Percentiles rank a stretch among this genome's conserved stretches.
Evolutionary conservation across 331 rosid species (phyloP).

Genomic region (Phaseolus coccineus): DNA sequence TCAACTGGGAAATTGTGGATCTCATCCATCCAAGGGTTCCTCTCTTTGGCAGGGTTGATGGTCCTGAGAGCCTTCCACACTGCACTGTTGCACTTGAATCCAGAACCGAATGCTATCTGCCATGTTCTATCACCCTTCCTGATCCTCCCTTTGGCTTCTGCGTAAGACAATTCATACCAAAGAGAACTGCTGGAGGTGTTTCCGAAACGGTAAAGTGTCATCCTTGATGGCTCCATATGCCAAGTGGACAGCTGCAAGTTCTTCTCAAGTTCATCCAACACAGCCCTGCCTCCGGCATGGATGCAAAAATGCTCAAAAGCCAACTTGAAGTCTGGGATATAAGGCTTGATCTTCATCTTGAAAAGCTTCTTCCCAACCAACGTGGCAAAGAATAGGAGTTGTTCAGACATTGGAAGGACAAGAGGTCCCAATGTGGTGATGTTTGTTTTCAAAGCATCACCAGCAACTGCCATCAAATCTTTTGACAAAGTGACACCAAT

Average conservation of each 20-base stretch:
- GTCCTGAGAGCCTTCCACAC: constrained; percentile 82
- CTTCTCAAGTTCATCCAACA: constrained; percentile 84
- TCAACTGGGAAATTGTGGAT: constrained; percentile 70
- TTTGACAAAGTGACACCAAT: constrained; percentile 79
- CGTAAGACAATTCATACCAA: constrained; percentile 83
- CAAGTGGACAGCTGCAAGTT: constrained; percentile 78
- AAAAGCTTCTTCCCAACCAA: constrained; percentile 74
- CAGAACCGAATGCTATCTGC: constrained; percentile 91
- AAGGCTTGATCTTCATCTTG: constrained; percentile 85
- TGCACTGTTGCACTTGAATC: constrained; percentile 89
- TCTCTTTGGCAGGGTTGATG: constrained; percentile 75
- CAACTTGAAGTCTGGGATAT: constrained; percentile 82
- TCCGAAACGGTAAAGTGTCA: constrained; percentile 80
- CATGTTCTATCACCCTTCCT: constrained; percentile 86
- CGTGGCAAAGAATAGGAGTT: constrained; percentile 75
- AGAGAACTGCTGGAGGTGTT: constrained; percentile 91
- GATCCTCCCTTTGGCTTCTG: constrained; percentile 86
- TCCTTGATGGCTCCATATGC: constrained; percentile 96
- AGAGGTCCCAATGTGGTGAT: constrained; percentile 84
- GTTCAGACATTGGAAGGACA: constrained; percentile 82
- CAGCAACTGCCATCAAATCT: constrained; percentile 88
- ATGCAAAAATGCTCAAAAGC: constrained; percentile 88
- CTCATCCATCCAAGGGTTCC: constrained; percentile 83
- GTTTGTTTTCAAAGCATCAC: constrained; percentile 82
- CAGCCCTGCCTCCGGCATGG: constrained; percentile 89